These are phyloP conservation scores for Beauveria caledonica DNA, from an alignment of 2,329 filamentous ascomycete species.

Conservation along the genomic window DNA sequence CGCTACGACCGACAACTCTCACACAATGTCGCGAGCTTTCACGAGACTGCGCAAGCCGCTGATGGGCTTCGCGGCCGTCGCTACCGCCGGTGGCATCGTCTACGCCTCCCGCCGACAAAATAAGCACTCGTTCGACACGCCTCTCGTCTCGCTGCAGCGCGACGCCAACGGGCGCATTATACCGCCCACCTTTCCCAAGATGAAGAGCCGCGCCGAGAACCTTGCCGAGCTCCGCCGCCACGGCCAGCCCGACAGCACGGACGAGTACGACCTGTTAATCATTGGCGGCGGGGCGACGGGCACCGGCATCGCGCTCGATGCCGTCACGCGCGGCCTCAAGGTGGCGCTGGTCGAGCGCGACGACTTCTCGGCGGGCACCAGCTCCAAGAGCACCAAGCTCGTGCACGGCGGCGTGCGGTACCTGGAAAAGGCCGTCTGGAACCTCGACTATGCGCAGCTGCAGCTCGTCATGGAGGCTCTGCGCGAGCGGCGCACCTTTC, in stretches of 20 bases:
- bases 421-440: conserved; percentile 79
- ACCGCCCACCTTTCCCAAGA: conserved; percentile 27
- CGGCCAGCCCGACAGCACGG: conserved; percentile 30
- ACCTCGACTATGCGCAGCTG: conserved; percentile 77
- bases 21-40: conserved; percentile 28
- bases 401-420: conserved; percentile 81
- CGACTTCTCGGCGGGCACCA: conserved; percentile 74
- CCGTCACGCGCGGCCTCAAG: conserved; percentile 68
- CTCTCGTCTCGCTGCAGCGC: conserved; percentile 27
- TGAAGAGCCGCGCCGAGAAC: conserved; percentile 29
- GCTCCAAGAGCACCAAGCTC: conserved; percentile 80
- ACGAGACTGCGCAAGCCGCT: conserved; percentile 27
- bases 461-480: conserved; percentile 73
- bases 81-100: conserved; percentile 23
- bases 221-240: conserved; percentile 31
- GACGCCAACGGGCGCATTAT: conserved; percentile 29
- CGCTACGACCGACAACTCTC: neutral
- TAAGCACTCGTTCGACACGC: conserved; percentile 23
- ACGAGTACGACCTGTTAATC: conserved; percentile 67
- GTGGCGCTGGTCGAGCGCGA: conserved; percentile 76
- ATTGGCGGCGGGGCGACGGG: conserved; percentile 76
- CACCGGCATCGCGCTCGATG: conserved; percentile 72
- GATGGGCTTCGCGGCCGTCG: conserved; percentile 23
- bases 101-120: conserved; percentile 21
- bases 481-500: conserved; percentile 73